A percentile compares a stretch with the other conserved stretches of the same genome.
phyloP scores from a whole-genome alignment of 306 rosid genomes.

The Hippophae tibetana region DNA sequence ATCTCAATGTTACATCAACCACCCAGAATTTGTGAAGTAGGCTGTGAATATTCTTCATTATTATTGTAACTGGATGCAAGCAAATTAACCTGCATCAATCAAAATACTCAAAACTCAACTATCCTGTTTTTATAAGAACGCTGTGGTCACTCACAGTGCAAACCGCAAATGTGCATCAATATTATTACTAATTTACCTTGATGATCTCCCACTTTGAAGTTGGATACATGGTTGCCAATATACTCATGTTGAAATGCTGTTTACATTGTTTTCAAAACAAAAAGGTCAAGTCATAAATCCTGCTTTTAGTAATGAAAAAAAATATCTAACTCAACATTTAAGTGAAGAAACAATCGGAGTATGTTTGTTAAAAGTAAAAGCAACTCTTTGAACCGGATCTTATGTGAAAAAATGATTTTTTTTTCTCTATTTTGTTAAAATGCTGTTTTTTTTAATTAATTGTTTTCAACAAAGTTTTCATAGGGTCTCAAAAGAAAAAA shows the following conservation, averaged over 20 bases:
- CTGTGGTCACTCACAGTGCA: neutral
- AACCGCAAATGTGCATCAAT: neutral
- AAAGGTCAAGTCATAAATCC: no score
- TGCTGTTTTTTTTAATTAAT: no score
- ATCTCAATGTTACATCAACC: conserved; percentile 25
- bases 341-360: no score
- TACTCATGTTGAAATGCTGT: conserved; percentile 70
- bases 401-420: no score
- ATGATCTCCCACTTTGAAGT: conserved; percentile 55
- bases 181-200: conserved; percentile 25
- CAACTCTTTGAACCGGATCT: no score
- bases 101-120: neutral
- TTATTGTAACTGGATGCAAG: conserved; percentile 34
- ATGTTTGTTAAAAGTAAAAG: no score
- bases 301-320: no score
- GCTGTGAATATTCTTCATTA: conserved; percentile 25
- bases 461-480: no score
- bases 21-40: conserved; percentile 39
- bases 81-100: conserved; percentile 43
- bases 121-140: neutral
- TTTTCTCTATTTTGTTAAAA: no score
- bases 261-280: neutral
- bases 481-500: no score
- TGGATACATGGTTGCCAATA: conserved; percentile 59
- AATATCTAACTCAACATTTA: neutral